A percentile compares a stretch with the other conserved stretches of the same genome.
Conservation (phyloP, 768 basidiomycete species). For the Leccinum rimulosum region DNA sequence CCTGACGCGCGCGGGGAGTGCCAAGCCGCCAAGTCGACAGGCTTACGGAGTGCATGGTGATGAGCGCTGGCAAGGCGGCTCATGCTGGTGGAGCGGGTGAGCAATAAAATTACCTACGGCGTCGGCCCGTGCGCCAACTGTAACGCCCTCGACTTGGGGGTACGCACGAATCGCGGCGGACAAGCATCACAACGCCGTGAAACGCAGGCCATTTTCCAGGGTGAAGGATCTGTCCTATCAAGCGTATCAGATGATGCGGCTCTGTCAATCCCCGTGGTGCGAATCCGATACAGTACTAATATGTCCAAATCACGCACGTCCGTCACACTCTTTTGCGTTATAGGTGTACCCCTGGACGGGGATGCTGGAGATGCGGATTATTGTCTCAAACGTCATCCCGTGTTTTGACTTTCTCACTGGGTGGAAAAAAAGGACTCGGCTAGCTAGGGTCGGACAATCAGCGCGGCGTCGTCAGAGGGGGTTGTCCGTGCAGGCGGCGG, state of each 20-base stretch:
- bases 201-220: conserved; percentile 14
- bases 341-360: neutral
- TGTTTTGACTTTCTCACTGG: neutral
- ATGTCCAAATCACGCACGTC: conserved; percentile 3
- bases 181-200: conserved; percentile 19
- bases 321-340: conserved; percentile 5
- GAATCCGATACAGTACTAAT: conserved; percentile 8
- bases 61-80: conserved; percentile 11
- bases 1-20: conserved; percentile 3
- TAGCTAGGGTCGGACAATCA: conserved; percentile 1
- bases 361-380: neutral
- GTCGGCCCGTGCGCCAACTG: neutral
- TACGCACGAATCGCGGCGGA: conserved; percentile 3
- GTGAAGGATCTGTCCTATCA: conserved; percentile 21
- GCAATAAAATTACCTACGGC: neutral
- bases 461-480: conserved; percentile 3
- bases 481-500: neutral
- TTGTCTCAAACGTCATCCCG: conserved; percentile 1
- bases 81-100: conserved; percentile 4
- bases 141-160: neutral
- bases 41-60: conserved; percentile 14
- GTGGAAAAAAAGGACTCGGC: neutral
- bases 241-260: conserved; percentile 26
- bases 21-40: conserved; percentile 8
- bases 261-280: conserved; percentile 13